These are phyloP conservation scores for Dalbergia cultrata DNA, from an alignment of 306 rosid genomes.

Conservation along the genomic window DNA sequence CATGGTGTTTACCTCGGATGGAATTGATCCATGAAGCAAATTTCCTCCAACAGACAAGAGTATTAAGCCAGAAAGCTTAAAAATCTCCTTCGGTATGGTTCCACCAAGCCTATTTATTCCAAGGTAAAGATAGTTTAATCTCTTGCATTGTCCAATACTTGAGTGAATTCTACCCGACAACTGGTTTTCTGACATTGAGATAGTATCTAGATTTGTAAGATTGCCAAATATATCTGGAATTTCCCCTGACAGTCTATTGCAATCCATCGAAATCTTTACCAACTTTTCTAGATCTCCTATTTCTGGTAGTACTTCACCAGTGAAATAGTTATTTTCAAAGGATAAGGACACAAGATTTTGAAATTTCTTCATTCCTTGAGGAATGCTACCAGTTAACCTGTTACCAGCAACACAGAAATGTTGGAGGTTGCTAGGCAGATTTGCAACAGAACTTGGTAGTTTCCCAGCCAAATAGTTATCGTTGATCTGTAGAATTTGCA, in stretches of 20 bases:
- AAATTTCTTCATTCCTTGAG: constrained; percentile 45
- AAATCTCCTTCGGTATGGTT: constrained; percentile 51
- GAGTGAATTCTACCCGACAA: constrained; percentile 44
- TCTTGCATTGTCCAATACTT: constrained; percentile 49
- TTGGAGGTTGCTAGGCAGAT: constrained; percentile 47
- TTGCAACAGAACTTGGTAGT: constrained; percentile 49
- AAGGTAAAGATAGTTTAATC: not conserved
- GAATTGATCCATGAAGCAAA: constrained; percentile 48
- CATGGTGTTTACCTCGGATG: constrained; percentile 40
- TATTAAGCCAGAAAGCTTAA: constrained; percentile 40
- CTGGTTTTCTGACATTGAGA: constrained; percentile 36
- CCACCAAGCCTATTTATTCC: constrained; percentile 46
- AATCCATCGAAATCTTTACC: not conserved
- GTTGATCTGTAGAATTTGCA: constrained; percentile 34
- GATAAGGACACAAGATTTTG: constrained; percentile 48
- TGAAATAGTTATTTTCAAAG: constrained; percentile 45
- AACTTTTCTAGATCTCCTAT: constrained; percentile 38
- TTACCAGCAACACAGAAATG: constrained; percentile 50
- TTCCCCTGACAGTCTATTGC: constrained; percentile 48
- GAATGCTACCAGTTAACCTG: constrained; percentile 42
- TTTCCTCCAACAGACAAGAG: constrained; percentile 32
- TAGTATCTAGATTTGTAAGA: constrained; percentile 19
- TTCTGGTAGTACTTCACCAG: constrained; percentile 50
- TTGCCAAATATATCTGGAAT: constrained; percentile 60
- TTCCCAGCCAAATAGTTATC: constrained; percentile 49